Evolutionary conservation across 2,329 filamentous ascomycete genomes (phyloP), one percentile per base, ranked within the genome.

Genomic region (Verticillium tricorpus): DNA sequence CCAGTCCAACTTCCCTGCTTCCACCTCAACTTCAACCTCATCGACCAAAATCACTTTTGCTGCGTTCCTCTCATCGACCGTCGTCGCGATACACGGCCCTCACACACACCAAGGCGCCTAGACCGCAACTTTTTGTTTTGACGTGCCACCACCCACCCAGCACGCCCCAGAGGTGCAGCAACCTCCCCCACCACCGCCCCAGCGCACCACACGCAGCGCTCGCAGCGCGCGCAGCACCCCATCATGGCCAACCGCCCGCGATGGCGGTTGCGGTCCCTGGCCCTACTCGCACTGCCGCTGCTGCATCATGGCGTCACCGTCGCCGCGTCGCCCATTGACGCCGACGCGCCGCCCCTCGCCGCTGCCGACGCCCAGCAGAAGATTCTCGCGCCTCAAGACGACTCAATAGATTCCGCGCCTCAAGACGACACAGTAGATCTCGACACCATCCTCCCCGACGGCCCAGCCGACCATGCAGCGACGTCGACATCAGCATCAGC

Each of bases 401-500:
- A 40, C n/a, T 4, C 45, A 9, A 50, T 12, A 25, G n/a, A 22
- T n/a, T 19, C 14, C 19, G 17, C 22, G n/a, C 35, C 61, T 57
- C 50, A 66, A 61, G 57, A 65, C 34, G 28, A 58, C 28, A 6
- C 28, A 28, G 5, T 1, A 5, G 5, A 28, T 28, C 28, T 4
- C 28, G 28, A 28, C 28, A 5, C 4, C 28, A 28, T 28, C 28
- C 28, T 28, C 28, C 6, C 22, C 45, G 28, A 28, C 28, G 28
- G 5, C 6, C 28, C 28, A 28, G 28, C 28, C 4, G 28, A 28
- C 28, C 3, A 28, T 61, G 57, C 60, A 59, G 60, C 50, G 9
- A 22, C 57, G 39, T 11, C 39, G 14, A 6, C 19, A 58, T 39
- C 58, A 15, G 37, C 40, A 17, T 62, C 68, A 57, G 68, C 71